Evolutionary conservation across 345 rosid species (phyloP).

Genomic region (Angophora floribunda): DNA sequence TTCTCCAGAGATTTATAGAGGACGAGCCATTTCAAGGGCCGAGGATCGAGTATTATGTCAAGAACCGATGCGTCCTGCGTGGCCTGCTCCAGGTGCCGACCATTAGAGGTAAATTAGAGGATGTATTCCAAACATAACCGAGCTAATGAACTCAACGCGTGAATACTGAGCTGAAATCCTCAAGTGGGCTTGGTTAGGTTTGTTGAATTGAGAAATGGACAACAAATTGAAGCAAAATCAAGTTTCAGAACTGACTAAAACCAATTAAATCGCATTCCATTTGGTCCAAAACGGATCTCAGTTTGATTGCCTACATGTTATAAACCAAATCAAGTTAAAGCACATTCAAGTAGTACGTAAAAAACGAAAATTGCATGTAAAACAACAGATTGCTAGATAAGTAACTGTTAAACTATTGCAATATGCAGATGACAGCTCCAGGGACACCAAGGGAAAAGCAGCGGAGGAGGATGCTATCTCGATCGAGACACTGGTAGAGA

Average conservation of each 20-base stretch:
- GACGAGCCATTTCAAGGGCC: conserved; percentile 68
- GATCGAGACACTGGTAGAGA: conserved; percentile 16
- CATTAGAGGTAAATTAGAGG: conserved; percentile 39
- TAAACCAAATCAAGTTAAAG: background rate
- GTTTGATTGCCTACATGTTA: background rate
- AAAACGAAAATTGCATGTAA: background rate
- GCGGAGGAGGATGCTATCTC: conserved; percentile 36
- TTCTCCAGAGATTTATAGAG: conserved; percentile 67
- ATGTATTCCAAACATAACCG: background rate
- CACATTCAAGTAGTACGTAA: background rate
- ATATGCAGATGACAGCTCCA: conserved; percentile 40
- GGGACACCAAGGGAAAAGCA: conserved; percentile 24
- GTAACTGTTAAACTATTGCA: background rate
- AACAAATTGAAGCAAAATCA: background rate
- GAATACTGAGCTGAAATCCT: background rate
- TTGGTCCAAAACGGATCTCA: background rate
- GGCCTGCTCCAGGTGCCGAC: conserved; percentile 70
- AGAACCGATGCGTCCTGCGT: conserved; percentile 39
- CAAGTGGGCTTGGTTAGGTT: background rate
- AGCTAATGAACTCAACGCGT: background rate
- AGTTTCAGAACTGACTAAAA: background rate
- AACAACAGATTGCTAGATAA: background rate
- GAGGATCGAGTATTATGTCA: conserved; percentile 54
- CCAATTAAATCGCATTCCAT: background rate
- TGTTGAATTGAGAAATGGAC: background rate